These are phyloP conservation scores for Lodderomyces pseudojiufengensis DNA, from an alignment of 1,139 yeast genomes.

Conservation along the genomic window DNA sequence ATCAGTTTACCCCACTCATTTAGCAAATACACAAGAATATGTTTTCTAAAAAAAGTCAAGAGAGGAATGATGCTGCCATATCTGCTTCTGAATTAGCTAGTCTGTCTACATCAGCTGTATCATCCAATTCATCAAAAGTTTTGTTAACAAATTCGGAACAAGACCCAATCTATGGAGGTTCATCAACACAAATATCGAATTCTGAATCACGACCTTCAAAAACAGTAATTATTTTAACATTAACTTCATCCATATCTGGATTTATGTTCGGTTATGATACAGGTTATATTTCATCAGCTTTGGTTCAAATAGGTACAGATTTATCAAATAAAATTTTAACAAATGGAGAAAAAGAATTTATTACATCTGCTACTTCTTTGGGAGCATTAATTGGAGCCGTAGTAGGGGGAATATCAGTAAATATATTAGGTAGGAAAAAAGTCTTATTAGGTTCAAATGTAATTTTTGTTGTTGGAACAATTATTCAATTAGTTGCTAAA, in stretches of 20 bases:
- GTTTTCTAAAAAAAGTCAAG: neutral
- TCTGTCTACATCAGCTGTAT: slow-evolving; percentile 9
- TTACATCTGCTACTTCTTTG: slow-evolving; percentile 91
- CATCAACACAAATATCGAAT: slow-evolving; percentile 13
- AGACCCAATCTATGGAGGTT: slow-evolving; percentile 4
- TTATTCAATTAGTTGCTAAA: slow-evolving; percentile 74
- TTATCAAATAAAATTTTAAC: slow-evolving; percentile 51
- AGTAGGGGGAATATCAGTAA: slow-evolving; percentile 77
- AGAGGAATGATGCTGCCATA: neutral
- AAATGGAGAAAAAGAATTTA: slow-evolving; percentile 77
- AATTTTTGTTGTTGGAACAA: slow-evolving; percentile 78
- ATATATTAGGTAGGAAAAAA: slow-evolving; percentile 75
- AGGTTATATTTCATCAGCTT: slow-evolving; percentile 89
- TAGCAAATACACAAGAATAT: no score
- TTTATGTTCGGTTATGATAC: slow-evolving; percentile 97
- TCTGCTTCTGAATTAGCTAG: slow-evolving; percentile 7
- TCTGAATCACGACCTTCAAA: slow-evolving; percentile 49
- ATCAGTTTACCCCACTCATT: no score
- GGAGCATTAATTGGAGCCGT: slow-evolving; percentile 84
- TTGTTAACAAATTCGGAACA: slow-evolving; percentile 5
- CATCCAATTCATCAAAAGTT: slow-evolving; percentile 11
- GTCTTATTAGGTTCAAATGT: slow-evolving; percentile 77
- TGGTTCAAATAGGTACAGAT: slow-evolving; percentile 79
- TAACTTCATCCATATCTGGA: slow-evolving; percentile 86
- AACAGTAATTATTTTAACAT: slow-evolving; percentile 65